Evolutionary conservation across 208 protist genomes (phyloP), one percentile per base, ranked within the genome.

Genomic region (Wallacemonas sp.): DNA sequence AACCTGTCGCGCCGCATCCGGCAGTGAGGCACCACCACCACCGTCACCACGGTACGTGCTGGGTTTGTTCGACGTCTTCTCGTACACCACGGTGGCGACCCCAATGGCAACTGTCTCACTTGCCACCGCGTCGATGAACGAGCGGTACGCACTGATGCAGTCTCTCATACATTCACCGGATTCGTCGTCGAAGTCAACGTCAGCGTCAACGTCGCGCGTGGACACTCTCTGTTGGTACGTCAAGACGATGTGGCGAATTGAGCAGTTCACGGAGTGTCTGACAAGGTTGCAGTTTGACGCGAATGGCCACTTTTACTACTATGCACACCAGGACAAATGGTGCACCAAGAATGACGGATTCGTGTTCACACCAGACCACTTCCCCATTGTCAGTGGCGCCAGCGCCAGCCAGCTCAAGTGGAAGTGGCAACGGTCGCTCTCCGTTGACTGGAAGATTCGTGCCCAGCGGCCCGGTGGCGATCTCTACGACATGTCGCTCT

Each of bases 371-470:
- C 88, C 88, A 2, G 73, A 94, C 39, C 58, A 57, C 27, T 94
- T 94, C 62, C 74, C 78, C 23, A 60, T 94, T 49, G 33, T 67
- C 43, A 70, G 76, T 39, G 88, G 88, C 12, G 76, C 88, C 21
- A 85, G 79, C 65, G 74, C 70, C 54, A 62, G 34, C 4, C 88
- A 94, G 61, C 29, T 92, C 32, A 94, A 94, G 72, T 94, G 88
- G 88, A 94, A 94, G 68, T 94, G 88, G 85, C 80, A 62, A 29
- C 69, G 74, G 19, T 73, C 87, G 36, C 72, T 94, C 23, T 92
- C 88, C 26, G 83, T 94, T 17, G 88, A 94, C 66, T 94, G 79
- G 81, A 74, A 79, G 61, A n/a, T 89, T 41, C 68, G 43, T 23
- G 76, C 74, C 6, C 56, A 70, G 12, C 67, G 67, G 39, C 71